A percentile compares a stretch with the other conserved stretches of the same genome.
Evolutionary conservation across 106 monocot species (phyloP).

Genomic region (Dendrobium huoshanense): DNA sequence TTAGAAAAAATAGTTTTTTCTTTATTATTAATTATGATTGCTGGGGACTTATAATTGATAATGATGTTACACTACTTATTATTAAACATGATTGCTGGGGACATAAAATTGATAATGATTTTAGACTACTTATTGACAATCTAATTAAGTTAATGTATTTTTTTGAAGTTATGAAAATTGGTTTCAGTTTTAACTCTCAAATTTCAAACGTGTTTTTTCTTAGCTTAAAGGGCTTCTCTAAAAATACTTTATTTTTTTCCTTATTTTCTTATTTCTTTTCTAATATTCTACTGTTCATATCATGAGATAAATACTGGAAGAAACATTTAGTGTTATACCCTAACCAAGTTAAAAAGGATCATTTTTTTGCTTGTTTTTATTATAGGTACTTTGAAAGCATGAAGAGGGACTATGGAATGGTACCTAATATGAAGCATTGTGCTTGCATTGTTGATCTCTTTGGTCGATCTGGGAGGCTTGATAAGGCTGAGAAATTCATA

Average conservation of each 20-base stretch:
- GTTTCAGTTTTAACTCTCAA: conserved; percentile 2
- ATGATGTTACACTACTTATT: neutral
- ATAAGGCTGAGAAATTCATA: conserved; percentile 48
- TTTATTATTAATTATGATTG: neutral
- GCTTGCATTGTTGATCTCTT: conserved; percentile 56
- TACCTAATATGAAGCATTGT: conserved; percentile 49
- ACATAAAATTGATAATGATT: neutral
- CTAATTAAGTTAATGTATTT: neutral
- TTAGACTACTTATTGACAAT: neutral
- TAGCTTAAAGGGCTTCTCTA: neutral
- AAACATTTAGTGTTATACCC: neutral
- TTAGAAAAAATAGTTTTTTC: neutral
- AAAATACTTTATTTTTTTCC: neutral
- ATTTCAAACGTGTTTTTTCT: neutral
- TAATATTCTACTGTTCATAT: neutral
- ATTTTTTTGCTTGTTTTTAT: neutral
- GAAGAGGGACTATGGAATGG: conserved; percentile 35
- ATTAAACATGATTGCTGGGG: neutral
- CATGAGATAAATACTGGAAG: neutral
- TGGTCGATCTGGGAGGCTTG: conserved; percentile 44
- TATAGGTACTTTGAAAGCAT: conserved; percentile 53
- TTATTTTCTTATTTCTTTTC: neutral
- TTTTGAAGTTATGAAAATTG: neutral
- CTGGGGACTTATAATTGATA: neutral
- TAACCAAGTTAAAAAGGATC: neutral